These are phyloP conservation scores for Tylopilus plumbeoviolaceoides DNA, from an alignment of 768 basidiomycete genomes.

Conservation along the genomic window DNA sequence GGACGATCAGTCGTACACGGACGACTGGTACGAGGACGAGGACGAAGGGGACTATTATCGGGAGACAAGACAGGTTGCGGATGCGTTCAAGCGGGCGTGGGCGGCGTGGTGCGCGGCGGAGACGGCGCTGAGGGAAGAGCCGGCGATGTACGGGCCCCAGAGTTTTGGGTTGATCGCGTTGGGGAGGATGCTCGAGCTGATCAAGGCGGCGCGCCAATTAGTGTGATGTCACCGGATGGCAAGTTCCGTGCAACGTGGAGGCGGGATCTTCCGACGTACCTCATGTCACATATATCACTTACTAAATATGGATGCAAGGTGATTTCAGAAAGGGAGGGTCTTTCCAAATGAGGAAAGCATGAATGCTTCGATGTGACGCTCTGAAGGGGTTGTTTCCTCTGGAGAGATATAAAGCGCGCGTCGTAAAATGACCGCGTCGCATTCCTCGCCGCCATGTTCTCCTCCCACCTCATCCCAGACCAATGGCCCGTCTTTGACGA, in stretches of 20 bases:
- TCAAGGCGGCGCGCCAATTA: slow-evolving; percentile 25
- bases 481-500: slow-evolving; percentile 27
- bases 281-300: slow-evolving; percentile 5
- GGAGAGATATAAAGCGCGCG: slow-evolving; percentile 26
- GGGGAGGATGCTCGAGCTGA: slow-evolving; percentile 38
- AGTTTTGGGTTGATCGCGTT: slow-evolving; percentile 46
- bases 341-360: slow-evolving; percentile 13
- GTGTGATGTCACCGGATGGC: slow-evolving; percentile 14
- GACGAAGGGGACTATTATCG: slow-evolving; percentile 29
- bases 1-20: slow-evolving; percentile 24
- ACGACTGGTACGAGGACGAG: slow-evolving; percentile 21
- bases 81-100: slow-evolving; percentile 38
- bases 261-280: slow-evolving; percentile 17
- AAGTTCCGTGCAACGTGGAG: slow-evolving; percentile 21
- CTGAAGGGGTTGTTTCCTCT: slow-evolving; percentile 15
- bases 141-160: slow-evolving; percentile 35
- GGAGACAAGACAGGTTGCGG: slow-evolving; percentile 27
- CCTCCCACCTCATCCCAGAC: slow-evolving; percentile 7
- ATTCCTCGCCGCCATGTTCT: slow-evolving; percentile 11
- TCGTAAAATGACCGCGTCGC: not conserved
- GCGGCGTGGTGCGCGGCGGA: slow-evolving; percentile 42
- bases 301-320: slow-evolving; percentile 15
- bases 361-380: slow-evolving; percentile 24
- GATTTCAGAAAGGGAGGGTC: slow-evolving; percentile 26
- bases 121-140: slow-evolving; percentile 21